Conservation (phyloP, 345 rosid genomes). For the Dimocarpus longan region DNA sequence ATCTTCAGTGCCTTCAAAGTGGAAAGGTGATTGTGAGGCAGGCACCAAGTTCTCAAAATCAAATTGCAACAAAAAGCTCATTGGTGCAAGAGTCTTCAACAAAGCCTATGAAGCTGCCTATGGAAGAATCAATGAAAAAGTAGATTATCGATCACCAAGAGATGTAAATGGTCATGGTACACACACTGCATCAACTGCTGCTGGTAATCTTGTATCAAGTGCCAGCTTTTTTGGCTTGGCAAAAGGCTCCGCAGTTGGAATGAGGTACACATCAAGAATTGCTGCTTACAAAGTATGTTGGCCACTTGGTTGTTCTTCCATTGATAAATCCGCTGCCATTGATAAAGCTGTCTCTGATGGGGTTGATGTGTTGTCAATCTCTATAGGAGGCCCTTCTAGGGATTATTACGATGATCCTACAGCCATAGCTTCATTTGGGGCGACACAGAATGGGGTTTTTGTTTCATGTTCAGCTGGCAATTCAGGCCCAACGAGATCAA, state of each 20-base stretch:
- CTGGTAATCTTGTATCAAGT: constrained; percentile 43
- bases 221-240: constrained; percentile 63
- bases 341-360: constrained; percentile 72
- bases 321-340: constrained; percentile 69
- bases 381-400: constrained; percentile 57
- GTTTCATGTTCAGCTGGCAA: constrained; percentile 87
- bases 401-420: constrained; percentile 55
- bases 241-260: constrained; percentile 62
- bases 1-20: constrained; percentile 55
- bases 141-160: constrained; percentile 63
- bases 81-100: constrained; percentile 69
- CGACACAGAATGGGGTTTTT: constrained; percentile 58
- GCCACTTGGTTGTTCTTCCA: constrained; percentile 55
- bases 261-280: constrained; percentile 67
- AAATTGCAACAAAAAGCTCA: constrained; percentile 70
- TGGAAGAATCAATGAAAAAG: constrained; percentile 53
- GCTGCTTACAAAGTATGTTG: constrained; percentile 80
- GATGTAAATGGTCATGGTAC: constrained; percentile 85
- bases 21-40: constrained; percentile 73
- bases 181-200: constrained; percentile 87
- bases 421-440: constrained; percentile 65
- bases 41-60: constrained; percentile 64
- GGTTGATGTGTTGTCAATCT: constrained; percentile 75
- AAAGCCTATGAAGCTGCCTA: constrained; percentile 53
- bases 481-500: constrained; percentile 59